Evolutionary conservation across 2,329 filamentous ascomycete species (phyloP).

Genomic region (Amesomyces nigricolor): DNA sequence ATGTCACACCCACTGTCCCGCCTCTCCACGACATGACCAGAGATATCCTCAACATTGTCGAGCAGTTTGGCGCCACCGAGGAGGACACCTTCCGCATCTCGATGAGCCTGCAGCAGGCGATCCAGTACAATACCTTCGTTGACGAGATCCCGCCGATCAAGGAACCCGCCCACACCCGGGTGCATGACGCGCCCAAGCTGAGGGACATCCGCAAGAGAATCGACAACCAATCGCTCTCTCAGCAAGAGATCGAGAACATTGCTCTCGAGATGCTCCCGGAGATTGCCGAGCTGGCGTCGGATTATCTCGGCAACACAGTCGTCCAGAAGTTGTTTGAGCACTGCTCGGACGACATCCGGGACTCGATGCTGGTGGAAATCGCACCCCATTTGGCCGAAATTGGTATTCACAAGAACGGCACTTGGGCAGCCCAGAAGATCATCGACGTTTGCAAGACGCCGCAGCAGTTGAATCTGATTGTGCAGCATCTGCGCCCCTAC

Average conservation of each 20-base stretch:
- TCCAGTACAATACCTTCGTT: slow-evolving; percentile 65
- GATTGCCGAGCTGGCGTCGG: slow-evolving; percentile 88
- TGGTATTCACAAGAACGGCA: slow-evolving; percentile 97
- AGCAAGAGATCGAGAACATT: slow-evolving; percentile 85
- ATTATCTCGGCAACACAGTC: slow-evolving; percentile 98
- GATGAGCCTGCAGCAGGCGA: slow-evolving; percentile 67
- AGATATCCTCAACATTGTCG: slow-evolving; percentile 80
- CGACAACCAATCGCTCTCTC: slow-evolving; percentile 84
- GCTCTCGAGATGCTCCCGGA: slow-evolving; percentile 93
- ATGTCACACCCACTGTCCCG: slow-evolving; percentile 59
- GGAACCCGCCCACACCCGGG: slow-evolving; percentile 80
- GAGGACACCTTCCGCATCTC: slow-evolving; percentile 72
- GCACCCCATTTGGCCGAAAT: slow-evolving; percentile 91
- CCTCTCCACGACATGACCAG: slow-evolving; percentile 70
- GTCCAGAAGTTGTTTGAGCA: slow-evolving; percentile 98
- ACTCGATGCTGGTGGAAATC: slow-evolving; percentile 85
- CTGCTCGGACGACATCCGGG: slow-evolving; percentile 84
- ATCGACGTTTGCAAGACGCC: slow-evolving; percentile 91
- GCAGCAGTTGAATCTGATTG: slow-evolving; percentile 75
- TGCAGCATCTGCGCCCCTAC: slow-evolving; percentile 77
- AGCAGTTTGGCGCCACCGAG: slow-evolving; percentile 78
- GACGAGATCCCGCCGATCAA: slow-evolving; percentile 84
- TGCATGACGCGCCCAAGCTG: slow-evolving; percentile 90
- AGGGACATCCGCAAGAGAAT: slow-evolving; percentile 96
- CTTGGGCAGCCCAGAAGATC: slow-evolving; percentile 98